Base-by-base conservation (phyloP, 2,329 filamentous ascomycete species). In the Mycosphaerella arachidis region DNA sequence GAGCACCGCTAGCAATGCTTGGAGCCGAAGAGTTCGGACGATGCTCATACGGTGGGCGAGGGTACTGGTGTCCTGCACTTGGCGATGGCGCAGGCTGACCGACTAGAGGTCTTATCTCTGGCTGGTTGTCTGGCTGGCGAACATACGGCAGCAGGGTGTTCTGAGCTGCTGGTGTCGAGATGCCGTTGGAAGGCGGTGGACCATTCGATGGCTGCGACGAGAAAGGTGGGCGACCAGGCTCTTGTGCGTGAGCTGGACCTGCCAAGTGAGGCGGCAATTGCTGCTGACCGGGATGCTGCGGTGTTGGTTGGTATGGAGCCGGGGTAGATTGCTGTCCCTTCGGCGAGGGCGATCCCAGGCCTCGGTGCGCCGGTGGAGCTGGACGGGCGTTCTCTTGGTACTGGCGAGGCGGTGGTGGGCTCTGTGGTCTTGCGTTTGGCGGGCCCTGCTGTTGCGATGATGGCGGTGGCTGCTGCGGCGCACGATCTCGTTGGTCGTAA, bases 81-180 rank as follows among this genome's bases (percentile, higher is more conserved):
- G 92, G 92, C n/a, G 93, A 97, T n/a, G 90, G 69, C 29, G 66
- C 85, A 76, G 92, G 89, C 61, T 86, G 91, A 66, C 96, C 92
- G 66, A 93, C 84, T 64, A 94, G 83, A 1, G 89, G 88, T 55
- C 92, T 86, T 51, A 92, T 87, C 66, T 97, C 93, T 54, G 89
- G 90, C 85, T 61, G 92, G 90, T 73, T 90, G 95, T 71, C 64
- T 40, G 48, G 62, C 59, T 67, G 70, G 5, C 71, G 66, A 16
- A 87, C 86, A 77, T 93, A 96, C 18, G 88, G 84, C 67, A 90
- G 87, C 68, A 91, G 77, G 18, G 77, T 75, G 30, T 76, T 76
- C 57, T 78, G 78, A 51, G 76, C 77, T 30, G 73, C 71, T 9
- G 73, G 73, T 50, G 83, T 83, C 6, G 82, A 78, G 68, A 55